Conservation (phyloP, 2,329 filamentous ascomycete species). For the Gliomastix tumulicola region DNA sequence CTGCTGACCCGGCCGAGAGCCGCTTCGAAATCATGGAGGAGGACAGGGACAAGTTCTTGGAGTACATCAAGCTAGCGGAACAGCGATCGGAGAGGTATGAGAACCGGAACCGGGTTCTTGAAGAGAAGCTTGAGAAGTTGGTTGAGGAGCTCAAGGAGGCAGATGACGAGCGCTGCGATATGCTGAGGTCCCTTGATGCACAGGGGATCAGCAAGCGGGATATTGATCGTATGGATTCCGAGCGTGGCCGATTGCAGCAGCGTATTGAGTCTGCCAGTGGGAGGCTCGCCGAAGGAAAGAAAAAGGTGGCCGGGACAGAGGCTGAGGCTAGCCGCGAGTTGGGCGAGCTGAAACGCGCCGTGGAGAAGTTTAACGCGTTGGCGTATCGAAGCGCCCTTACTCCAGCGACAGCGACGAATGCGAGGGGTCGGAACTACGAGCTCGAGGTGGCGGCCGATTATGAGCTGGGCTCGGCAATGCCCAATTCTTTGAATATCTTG, state of each 20-base stretch:
- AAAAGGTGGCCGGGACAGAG: slow-evolving; percentile 77
- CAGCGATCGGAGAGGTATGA: slow-evolving; percentile 87
- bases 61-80: slow-evolving; percentile 81
- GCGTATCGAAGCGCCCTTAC: slow-evolving; percentile 92
- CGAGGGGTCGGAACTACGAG: slow-evolving; percentile 80
- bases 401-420: slow-evolving; percentile 75
- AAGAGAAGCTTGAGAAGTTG: slow-evolving; percentile 78
- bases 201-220: slow-evolving; percentile 96
- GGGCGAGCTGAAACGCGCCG: slow-evolving; percentile 84
- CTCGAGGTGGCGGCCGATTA: slow-evolving; percentile 76
- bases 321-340: slow-evolving; percentile 74
- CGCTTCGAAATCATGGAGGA: slow-evolving; percentile 91
- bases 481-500: slow-evolving; percentile 39
- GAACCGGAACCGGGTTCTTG: slow-evolving; percentile 70
- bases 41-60: slow-evolving; percentile 90
- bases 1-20: slow-evolving; percentile 77
- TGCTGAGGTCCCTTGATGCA: slow-evolving; percentile 83
- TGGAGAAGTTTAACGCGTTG: slow-evolving; percentile 88
- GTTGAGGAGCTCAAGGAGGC: slow-evolving; percentile 68
- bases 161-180: slow-evolving; percentile 70
- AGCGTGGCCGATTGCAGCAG: slow-evolving; percentile 87
- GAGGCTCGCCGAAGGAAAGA: slow-evolving; percentile 79
- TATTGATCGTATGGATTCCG: slow-evolving; percentile 97
- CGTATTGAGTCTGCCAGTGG: slow-evolving; percentile 71
- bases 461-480: slow-evolving; percentile 66